Base-by-base conservation (phyloP, 1,284 basidiomycete genomes). In the Baeospora myosura region DNA sequence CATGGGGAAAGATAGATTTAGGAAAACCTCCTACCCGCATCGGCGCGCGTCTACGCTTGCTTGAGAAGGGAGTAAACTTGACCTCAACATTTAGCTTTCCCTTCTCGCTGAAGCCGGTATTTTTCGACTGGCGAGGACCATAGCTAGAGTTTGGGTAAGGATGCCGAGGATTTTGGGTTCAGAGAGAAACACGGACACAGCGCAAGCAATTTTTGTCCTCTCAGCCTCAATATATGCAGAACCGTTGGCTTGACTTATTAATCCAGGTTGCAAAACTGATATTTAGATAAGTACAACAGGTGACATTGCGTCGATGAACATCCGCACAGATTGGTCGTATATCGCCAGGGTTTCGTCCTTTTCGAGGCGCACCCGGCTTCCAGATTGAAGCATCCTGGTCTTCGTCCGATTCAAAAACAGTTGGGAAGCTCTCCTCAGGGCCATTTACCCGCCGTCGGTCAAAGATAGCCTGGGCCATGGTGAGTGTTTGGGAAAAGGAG, bases 21-120 rank as follows among this genome's bases (percentile, higher is more conserved):
- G 44, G 22, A 32, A 21, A 37, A 14, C 61, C 82, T 65, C 61
- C 31, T 30, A 95, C 95, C 49, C 89, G 82, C 52, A 96, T 77
- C 0, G 95, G 94, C 12, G 84, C 81, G 54, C 84, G 73, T 47
- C 95, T 71, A 21, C 72, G 70, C 21, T 69, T 64, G 51, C 81
- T 88, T 4, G 94, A 88, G 61, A 96, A 98, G 0, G 96, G 95
- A 1, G 95, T 78, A 58, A 95, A 97, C 63, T 98, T 97, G 47
- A 97, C 88, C 62, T 98, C 93, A 2, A 98, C 88, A 48, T 93
- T 97, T 43, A 98, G 65, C 45, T 79, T 79, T 0, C 94, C 95
- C 48, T 81, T 83, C 49, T 95, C 88, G 47, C 75, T 88, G 60
- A 92, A 98, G 2, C 77, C 61, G 39, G 75, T 66, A 48, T 73